Percentiles rank a stretch among this genome's conserved stretches.
phyloP scores from a whole-genome alignment of 148 eudicot genomes.

The Spergularia marina region DNA sequence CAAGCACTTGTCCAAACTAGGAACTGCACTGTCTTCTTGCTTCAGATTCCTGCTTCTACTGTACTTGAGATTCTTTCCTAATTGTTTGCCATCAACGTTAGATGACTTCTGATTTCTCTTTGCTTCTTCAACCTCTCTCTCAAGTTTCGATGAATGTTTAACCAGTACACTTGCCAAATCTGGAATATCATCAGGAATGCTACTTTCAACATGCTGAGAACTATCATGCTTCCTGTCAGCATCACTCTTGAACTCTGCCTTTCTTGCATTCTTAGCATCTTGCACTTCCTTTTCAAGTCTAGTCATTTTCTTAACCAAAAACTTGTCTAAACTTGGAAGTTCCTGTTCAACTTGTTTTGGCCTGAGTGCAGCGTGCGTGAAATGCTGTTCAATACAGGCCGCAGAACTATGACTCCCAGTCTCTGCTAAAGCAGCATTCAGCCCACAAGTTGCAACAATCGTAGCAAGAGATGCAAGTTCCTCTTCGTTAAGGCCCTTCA shows the following conservation, averaged over 20 bases:
- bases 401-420: constrained; percentile 30
- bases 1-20: constrained; percentile 65
- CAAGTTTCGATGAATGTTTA: constrained; percentile 61
- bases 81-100: constrained; percentile 25
- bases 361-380: constrained; percentile 23
- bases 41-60: constrained; percentile 20
- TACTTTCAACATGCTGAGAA: neutral
- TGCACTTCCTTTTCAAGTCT: constrained; percentile 78
- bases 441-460: constrained; percentile 89
- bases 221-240: neutral
- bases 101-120: constrained; percentile 35
- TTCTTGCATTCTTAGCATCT: constrained; percentile 69
- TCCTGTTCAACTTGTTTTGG: constrained; percentile 44
- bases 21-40: constrained; percentile 49
- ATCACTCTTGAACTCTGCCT: constrained; percentile 31
- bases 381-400: constrained; percentile 18
- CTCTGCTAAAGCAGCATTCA: constrained; percentile 77
- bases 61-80: neutral
- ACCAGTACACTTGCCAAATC: constrained; percentile 44
- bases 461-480: constrained; percentile 92
- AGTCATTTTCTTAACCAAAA: constrained; percentile 67
- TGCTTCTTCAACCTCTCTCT: constrained; percentile 57
- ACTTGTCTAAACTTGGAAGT: constrained; percentile 75
- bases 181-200: constrained; percentile 24
- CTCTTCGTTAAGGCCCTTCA: constrained; percentile 69